phyloP scores from a whole-genome alignment of 805 yeast genomes.

The Sugiyamaella qingdaonensis region DNA sequence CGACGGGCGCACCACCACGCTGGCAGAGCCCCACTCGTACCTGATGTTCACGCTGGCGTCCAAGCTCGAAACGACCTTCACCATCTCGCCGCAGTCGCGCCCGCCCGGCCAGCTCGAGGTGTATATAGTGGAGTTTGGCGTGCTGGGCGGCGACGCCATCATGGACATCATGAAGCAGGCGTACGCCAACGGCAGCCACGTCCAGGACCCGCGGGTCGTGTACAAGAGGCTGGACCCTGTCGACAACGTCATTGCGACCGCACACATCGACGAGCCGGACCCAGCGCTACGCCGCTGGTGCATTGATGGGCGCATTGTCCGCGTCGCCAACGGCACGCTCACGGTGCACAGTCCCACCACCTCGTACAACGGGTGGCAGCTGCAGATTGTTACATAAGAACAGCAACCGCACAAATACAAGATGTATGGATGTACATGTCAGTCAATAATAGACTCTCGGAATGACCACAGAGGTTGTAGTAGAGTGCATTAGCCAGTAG shows the following conservation, averaged over 20 bases:
- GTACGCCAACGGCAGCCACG: conserved; percentile 54
- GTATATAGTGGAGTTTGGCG: conserved; percentile 46
- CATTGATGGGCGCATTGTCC: conserved; percentile 58
- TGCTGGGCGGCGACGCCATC: conserved; percentile 35
- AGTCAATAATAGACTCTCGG: too few species aligned
- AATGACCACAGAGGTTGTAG: too few species aligned
- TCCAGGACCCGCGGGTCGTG: conserved; percentile 44
- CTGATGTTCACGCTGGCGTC: conserved; percentile 53
- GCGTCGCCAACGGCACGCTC: conserved; percentile 22
- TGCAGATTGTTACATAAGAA: conserved; percentile 9
- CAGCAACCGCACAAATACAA: not conserved
- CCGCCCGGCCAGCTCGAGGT: conserved; percentile 39
- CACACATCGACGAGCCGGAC: conserved; percentile 32
- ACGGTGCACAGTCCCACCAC: conserved; percentile 19
- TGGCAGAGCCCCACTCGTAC: conserved; percentile 50
- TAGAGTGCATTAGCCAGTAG: too few species aligned
- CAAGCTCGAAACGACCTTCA: conserved; percentile 56
- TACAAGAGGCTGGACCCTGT: conserved; percentile 37
- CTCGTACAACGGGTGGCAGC: conserved; percentile 29
- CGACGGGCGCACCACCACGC: conserved; percentile 9
- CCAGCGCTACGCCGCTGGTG: conserved; percentile 50
- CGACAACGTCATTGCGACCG: conserved; percentile 7
- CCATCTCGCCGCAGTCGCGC: conserved; percentile 57
- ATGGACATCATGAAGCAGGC: conserved; percentile 55
- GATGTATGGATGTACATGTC: too few species aligned